Conservation (phyloP, 139 green algal genomes). For the Nannochloris sp. region DNA sequence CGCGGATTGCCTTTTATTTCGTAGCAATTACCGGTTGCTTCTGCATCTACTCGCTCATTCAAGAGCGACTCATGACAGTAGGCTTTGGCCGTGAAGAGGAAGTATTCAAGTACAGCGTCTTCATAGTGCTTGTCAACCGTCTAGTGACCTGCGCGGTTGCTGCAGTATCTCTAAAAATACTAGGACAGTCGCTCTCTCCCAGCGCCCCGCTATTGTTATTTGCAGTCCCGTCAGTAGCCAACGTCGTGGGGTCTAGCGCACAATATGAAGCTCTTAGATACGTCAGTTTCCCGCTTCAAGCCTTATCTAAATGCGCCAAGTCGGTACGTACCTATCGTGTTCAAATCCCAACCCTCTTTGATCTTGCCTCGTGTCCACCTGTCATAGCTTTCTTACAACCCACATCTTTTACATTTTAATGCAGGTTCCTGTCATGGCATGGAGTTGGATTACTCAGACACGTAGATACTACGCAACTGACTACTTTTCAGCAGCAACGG, state of each 20-base stretch:
- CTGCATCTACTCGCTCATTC: constrained; percentile 28
- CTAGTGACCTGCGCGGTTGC: constrained; percentile 59
- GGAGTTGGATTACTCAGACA: constrained; percentile 13
- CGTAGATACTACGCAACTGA: constrained; percentile 1
- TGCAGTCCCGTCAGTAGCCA: constrained; percentile 68
- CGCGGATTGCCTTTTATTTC: constrained; percentile 4
- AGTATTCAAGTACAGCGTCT: constrained; percentile 60
- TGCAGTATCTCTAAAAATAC: constrained; percentile 32
- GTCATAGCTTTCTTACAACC: too few relatives aligned
- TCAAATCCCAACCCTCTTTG: too few relatives aligned
- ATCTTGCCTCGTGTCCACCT: neutral
- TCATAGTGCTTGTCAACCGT: constrained; percentile 94
- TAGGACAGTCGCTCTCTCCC: constrained; percentile 20
- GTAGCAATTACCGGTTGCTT: constrained; percentile 15
- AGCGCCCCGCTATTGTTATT: constrained; percentile 59
- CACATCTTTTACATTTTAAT: too few relatives aligned
- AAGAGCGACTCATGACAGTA: constrained; percentile 30
- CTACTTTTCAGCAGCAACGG: neutral
- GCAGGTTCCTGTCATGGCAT: constrained; percentile 31
- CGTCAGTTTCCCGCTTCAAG: constrained; percentile 92
- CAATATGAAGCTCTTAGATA: constrained; percentile 98
- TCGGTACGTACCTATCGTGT: constrained; percentile 50
- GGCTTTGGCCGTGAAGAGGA: constrained; percentile 14
- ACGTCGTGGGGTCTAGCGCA: constrained; percentile 89
- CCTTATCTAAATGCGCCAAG: constrained; percentile 92